Conservation (phyloP, 139 green algal species). For the Gonium pectorale region DNA sequence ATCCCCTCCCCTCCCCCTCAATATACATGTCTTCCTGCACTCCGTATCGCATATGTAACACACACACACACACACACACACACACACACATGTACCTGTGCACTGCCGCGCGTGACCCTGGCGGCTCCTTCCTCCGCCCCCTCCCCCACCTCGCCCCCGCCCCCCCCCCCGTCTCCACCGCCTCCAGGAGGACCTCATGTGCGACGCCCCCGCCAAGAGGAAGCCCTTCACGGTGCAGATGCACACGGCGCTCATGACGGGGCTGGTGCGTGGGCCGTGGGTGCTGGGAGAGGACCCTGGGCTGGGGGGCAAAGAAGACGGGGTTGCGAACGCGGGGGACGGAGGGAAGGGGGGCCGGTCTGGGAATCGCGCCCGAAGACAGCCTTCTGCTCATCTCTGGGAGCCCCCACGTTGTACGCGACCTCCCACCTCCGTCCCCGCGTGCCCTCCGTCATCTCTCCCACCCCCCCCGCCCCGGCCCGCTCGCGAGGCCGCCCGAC, state of each 20-base stretch:
- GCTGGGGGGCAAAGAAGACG: too few relatives aligned
- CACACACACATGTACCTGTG: too few relatives aligned
- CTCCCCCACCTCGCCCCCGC: neutral
- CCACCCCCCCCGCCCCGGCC: too few relatives aligned
- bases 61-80: too few relatives aligned
- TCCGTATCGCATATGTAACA: too few relatives aligned
- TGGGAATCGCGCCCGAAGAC: neutral
- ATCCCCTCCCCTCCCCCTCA: too few relatives aligned
- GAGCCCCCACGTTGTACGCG: neutral
- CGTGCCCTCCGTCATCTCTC: neutral
- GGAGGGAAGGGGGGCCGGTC: too few relatives aligned
- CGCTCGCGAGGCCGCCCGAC: too few relatives aligned
- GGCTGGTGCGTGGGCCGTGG: slow-evolving; percentile 17
- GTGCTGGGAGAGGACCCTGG: too few relatives aligned
- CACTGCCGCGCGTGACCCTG: too few relatives aligned
- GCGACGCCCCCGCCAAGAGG: slow-evolving; percentile 7
- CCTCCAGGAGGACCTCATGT: slow-evolving; percentile 45
- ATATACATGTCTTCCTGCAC: too few relatives aligned
- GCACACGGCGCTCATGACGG: slow-evolving; percentile 33
- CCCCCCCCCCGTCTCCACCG: neutral
- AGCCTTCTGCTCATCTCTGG: neutral
- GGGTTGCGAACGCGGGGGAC: too few relatives aligned
- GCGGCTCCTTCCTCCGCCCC: neutral
- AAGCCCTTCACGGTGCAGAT: slow-evolving; percentile 36
- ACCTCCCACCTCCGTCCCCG: neutral